Percentiles rank a stretch among this genome's conserved stretches.
Conservation (phyloP, 2,329 filamentous ascomycete species). For the Trichoderma cornu-damae region DNA sequence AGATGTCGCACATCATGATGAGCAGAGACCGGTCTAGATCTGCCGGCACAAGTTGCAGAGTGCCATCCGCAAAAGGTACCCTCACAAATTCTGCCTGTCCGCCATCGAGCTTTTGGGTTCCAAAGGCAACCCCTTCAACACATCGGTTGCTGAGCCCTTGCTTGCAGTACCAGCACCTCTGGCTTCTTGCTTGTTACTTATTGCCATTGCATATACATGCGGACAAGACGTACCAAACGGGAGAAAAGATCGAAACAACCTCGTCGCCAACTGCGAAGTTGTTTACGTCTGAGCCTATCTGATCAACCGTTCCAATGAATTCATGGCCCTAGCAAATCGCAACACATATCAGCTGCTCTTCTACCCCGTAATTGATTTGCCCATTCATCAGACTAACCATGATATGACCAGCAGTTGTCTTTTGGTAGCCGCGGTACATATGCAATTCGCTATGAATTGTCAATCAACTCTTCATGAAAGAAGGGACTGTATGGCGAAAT, state of each 20-base stretch:
- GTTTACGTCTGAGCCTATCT: background rate
- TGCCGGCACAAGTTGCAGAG: background rate
- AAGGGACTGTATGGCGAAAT: background rate
- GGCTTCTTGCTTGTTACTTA: background rate
- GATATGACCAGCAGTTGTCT: background rate
- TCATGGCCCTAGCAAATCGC: background rate
- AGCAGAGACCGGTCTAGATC: background rate
- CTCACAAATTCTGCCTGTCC: conserved; percentile 4
- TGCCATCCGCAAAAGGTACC: conserved; percentile 8
- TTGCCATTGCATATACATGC: too few relatives aligned
- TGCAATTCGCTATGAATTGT: background rate
- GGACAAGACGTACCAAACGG: background rate
- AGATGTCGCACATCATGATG: conserved; percentile 10
- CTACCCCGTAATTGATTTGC: too few relatives aligned
- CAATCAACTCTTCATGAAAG: background rate
- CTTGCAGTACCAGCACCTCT: background rate
- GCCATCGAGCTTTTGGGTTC: conserved; percentile 3
- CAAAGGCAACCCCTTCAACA: background rate
- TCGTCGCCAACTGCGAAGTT: background rate
- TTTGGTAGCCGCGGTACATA: background rate
- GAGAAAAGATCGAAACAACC: conserved; percentile 1
- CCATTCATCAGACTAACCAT: background rate
- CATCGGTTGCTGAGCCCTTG: conserved; percentile 2
- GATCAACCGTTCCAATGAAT: background rate
- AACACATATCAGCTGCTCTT: background rate